phyloP scores from a whole-genome alignment of 2,329 filamentous ascomycete species.

The Dothidotthia symphoricarpi region DNA sequence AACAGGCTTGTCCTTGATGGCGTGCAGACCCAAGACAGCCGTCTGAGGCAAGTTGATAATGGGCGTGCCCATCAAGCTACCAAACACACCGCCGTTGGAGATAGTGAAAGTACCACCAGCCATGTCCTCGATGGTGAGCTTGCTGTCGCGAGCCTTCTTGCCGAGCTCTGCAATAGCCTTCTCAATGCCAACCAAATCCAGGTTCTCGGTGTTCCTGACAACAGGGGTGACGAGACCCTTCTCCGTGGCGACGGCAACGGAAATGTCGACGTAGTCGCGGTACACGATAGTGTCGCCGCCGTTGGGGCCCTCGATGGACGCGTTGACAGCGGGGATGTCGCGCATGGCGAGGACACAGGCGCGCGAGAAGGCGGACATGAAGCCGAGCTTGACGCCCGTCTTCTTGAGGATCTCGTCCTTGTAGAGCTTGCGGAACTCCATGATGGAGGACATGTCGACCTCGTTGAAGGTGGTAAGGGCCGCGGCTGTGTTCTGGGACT shows the following conservation, averaged over 20 bases:
- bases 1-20: slow-evolving; percentile 91
- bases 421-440: slow-evolving; percentile 96
- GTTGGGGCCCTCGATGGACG: slow-evolving; percentile 92
- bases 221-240: slow-evolving; percentile 97
- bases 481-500: slow-evolving; percentile 97
- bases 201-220: slow-evolving; percentile 83
- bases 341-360: slow-evolving; percentile 90
- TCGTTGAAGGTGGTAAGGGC: slow-evolving; percentile 98
- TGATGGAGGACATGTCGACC: slow-evolving; percentile 96
- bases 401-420: slow-evolving; percentile 96
- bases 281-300: slow-evolving; percentile 98
- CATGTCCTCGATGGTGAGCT: slow-evolving; percentile 99
- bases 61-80: slow-evolving; percentile 93
- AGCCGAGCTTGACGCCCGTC: slow-evolving; percentile 96
- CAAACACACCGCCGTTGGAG: slow-evolving; percentile 95
- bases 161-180: slow-evolving; percentile 88
- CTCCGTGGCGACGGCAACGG: slow-evolving; percentile 93
- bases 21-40: slow-evolving; percentile 86
- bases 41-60: slow-evolving; percentile 98
- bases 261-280: slow-evolving; percentile 96
- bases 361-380: slow-evolving; percentile 96
- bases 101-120: slow-evolving; percentile 97
- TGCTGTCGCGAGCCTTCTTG: slow-evolving; percentile 95
- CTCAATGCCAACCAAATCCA: slow-evolving; percentile 89
- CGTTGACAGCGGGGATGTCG: slow-evolving; percentile 91